phyloP scores from a whole-genome alignment of 805 yeast genomes.

The Saccharomycopsis sp. region DNA sequence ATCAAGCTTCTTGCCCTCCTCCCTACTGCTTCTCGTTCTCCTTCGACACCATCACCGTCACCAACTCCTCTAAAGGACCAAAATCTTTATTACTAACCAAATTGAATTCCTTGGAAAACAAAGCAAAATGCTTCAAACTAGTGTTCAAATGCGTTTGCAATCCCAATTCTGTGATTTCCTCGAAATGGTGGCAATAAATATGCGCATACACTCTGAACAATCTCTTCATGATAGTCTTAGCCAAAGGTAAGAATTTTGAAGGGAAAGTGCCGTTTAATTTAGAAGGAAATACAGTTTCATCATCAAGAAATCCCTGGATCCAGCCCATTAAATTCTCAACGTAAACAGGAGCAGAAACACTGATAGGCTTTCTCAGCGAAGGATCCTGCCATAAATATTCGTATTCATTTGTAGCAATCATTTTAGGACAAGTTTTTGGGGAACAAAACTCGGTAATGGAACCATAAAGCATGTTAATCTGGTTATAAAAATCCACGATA shows the following conservation, averaged over 20 bases:
- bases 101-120: constrained; percentile 79
- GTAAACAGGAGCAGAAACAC: constrained; percentile 91
- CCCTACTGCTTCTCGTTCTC: constrained; percentile 7
- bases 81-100: constrained; percentile 74
- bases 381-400: constrained; percentile 96
- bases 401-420: constrained; percentile 97
- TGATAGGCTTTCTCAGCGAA: constrained; percentile 60
- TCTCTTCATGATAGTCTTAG: constrained; percentile 83
- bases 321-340: constrained; percentile 91
- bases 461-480: constrained; percentile 93
- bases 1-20: too few relatives aligned
- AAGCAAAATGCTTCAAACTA: constrained; percentile 85
- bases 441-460: constrained; percentile 95
- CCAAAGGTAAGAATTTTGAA: constrained; percentile 67
- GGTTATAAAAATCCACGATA: constrained; percentile 95
- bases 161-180: constrained; percentile 87
- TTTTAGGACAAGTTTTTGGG: constrained; percentile 88
- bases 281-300: constrained; percentile 83
- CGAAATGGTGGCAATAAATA: constrained; percentile 96
- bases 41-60: constrained; percentile 52
- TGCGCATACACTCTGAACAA: constrained; percentile 94
- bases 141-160: constrained; percentile 90
- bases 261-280: constrained; percentile 92
- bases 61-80: constrained; percentile 88
- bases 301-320: constrained; percentile 90